Base-by-base conservation (phyloP, 805 yeast species). In the Blastobotrys terrestris region DNA sequence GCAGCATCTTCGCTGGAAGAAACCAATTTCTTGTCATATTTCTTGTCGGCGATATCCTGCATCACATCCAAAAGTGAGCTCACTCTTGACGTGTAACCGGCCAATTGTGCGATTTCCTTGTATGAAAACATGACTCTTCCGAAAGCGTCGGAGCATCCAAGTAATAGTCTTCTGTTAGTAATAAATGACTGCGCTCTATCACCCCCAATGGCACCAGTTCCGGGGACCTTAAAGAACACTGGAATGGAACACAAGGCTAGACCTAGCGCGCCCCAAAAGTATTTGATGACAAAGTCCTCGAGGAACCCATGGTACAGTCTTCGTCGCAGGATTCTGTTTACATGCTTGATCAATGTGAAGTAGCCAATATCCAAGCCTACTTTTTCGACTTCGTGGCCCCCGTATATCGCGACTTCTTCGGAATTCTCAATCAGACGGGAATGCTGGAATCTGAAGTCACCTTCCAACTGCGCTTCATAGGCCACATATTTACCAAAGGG, bases 211-310 rank as follows among this genome's bases (percentile, higher is more conserved):
- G 53, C 43, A 48, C 69, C 72, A 26, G 56, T 11, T 2, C 63
- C 62, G 39, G 79, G 77, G 49, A 81, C 74, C 55, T 76, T 73
- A 63, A 82, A 78, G 65, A 91, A 91, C 1, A 90, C 86, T 3
- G 98, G 97, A 2, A 91, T 81, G 1, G 96, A 83, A 69, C 97
- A 91, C 47, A 91, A 74, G 0, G 84, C 79, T 55, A 91, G 76
- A 8, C 98, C 98, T 31, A 94, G 88, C 2, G 97, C 98, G 56
- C 98, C 98, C 91, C 97, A 85, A 48, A 89, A 80, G 69, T 91
- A 91, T 70, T 91, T 91, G 56, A 91, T 91, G 51, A 89, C 82
- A 62, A 90, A 91, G 48, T 85, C 87, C 59, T 92, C 94, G 1
- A 92, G 86, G 59, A 87, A 79, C 63, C 90, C 90, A 68, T 90